phyloP scores from a whole-genome alignment of 1,284 basidiomycete species.

The Ganoderma meredithae region DNA sequence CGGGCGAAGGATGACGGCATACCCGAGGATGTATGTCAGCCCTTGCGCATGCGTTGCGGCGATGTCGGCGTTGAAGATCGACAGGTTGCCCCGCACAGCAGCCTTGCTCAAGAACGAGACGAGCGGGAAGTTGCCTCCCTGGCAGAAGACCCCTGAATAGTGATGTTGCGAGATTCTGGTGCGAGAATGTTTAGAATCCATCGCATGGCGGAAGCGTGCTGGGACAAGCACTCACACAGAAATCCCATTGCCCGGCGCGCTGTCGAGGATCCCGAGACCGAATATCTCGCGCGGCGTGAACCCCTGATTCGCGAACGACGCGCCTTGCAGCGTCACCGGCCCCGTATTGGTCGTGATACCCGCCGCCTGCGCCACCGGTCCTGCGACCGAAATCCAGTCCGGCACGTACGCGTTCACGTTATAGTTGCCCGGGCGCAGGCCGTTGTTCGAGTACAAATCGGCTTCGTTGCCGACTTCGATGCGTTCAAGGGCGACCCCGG shows the following conservation, averaged over 20 bases:
- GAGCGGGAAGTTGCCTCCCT: slow-evolving; percentile 56
- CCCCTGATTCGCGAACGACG: slow-evolving; percentile 58
- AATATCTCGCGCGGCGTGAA: slow-evolving; percentile 66
- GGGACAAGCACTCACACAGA: slow-evolving; percentile 37
- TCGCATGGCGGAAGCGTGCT: background rate
- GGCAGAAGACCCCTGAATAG: slow-evolving; percentile 65
- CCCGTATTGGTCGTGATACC: slow-evolving; percentile 35
- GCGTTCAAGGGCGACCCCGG: slow-evolving; percentile 47
- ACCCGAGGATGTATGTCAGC: slow-evolving; percentile 68
- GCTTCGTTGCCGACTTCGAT: slow-evolving; percentile 58
- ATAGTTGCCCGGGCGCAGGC: slow-evolving; percentile 52
- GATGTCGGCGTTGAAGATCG: slow-evolving; percentile 58
- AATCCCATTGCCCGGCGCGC: slow-evolving; percentile 43
- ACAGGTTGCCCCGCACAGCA: slow-evolving; percentile 64
- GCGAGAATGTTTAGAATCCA: too few species aligned
- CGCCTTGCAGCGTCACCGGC: slow-evolving; percentile 57
- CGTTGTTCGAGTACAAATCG: slow-evolving; percentile 63
- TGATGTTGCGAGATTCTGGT: slow-evolving; percentile 68
- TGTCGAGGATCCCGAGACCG: slow-evolving; percentile 43
- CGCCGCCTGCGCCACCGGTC: slow-evolving; percentile 43
- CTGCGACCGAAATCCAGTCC: slow-evolving; percentile 51
- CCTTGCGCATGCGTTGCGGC: slow-evolving; percentile 53
- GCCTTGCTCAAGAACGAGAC: slow-evolving; percentile 69
- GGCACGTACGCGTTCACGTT: slow-evolving; percentile 57
- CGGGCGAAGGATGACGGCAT: slow-evolving; percentile 28